A percentile compares a stretch with the other conserved stretches of the same genome.
These are phyloP conservation scores for Cyclanthera cordifolia DNA, from an alignment of 306 rosid species.

Conservation along the genomic window DNA sequence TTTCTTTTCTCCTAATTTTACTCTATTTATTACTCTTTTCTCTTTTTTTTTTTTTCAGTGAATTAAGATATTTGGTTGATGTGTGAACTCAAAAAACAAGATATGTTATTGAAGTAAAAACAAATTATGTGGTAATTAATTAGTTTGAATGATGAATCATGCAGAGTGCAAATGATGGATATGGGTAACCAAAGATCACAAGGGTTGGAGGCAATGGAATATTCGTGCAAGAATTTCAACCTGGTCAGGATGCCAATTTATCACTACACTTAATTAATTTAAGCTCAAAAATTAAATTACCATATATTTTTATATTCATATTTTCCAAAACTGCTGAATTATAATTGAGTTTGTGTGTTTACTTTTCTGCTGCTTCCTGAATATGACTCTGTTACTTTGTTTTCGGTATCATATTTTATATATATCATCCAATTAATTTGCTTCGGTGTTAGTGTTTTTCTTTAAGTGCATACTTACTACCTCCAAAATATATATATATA, in stretches of 20 bases:
- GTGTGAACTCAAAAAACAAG: too few relatives aligned
- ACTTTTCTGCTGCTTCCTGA: neutral
- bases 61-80: too few relatives aligned
- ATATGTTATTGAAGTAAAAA: too few relatives aligned
- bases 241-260: neutral
- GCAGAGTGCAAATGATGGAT: neutral
- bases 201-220: neutral
- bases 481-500: too few relatives aligned
- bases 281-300: neutral
- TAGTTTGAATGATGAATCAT: neutral
- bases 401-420: neutral
- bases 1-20: too few relatives aligned
- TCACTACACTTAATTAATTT: neutral
- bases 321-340: neutral
- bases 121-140: too few relatives aligned
- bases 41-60: neutral
- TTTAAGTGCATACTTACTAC: neutral
- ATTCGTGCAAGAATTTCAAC: neutral
- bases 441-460: neutral
- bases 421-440: neutral
- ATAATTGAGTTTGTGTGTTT: neutral
- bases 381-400: neutral
- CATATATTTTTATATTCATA: neutral
- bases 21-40: too few relatives aligned
- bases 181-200: neutral